Conservation (phyloP, 176 grass and related monocot species). For the Aegilops sharonensis region DNA sequence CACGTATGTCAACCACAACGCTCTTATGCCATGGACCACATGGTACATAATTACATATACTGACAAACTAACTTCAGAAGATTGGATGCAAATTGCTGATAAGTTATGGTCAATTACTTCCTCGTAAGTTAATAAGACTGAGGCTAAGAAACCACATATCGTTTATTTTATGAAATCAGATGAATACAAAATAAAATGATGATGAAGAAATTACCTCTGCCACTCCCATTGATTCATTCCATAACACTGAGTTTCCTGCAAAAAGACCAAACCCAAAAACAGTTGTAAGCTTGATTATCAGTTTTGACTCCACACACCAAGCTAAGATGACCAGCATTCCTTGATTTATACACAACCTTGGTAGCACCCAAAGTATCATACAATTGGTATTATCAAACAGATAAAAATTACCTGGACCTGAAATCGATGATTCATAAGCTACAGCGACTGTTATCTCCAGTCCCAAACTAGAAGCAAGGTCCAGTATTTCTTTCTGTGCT, state of each 20-base stretch:
- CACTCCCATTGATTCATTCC: conserved; percentile 29
- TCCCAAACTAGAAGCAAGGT: conserved; percentile 63
- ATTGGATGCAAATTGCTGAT: conserved; percentile 16
- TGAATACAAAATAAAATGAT: background rate
- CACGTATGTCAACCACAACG: background rate
- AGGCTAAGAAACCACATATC: background rate
- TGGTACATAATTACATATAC: background rate
- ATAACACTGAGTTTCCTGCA: conserved; percentile 34
- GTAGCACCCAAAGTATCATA: conserved; percentile 10
- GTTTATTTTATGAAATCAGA: background rate
- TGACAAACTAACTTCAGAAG: conserved; percentile 5
- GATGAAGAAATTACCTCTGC: conserved; percentile 37
- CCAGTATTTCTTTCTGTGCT: conserved; percentile 75
- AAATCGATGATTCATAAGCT: conserved; percentile 57
- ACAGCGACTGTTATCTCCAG: conserved; percentile 65
- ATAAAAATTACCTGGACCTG: conserved; percentile 38
- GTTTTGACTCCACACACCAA: background rate
- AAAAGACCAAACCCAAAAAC: conserved; percentile 33
- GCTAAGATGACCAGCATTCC: background rate
- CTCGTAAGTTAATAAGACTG: background rate
- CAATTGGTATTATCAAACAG: background rate
- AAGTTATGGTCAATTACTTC: background rate
- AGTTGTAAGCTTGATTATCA: background rate
- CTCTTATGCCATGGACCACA: background rate
- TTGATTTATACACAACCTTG: background rate